A percentile compares a stretch with the other conserved stretches of the same genome.
Evolutionary conservation across 306 rosid genomes (phyloP).

Genomic region (Biancaea sappan): DNA sequence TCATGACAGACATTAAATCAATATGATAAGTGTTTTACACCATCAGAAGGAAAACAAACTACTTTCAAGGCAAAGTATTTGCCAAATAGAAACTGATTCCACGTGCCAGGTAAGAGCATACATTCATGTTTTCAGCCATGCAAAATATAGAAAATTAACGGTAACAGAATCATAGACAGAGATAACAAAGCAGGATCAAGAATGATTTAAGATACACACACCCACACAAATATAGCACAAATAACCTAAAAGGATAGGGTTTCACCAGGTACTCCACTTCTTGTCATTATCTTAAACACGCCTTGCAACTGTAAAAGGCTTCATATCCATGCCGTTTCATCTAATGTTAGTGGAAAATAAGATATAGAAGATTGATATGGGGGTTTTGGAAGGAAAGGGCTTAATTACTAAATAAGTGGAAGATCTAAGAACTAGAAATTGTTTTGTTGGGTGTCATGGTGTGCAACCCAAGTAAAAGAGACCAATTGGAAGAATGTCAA

Average conservation of each 20-base stretch:
- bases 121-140: neutral
- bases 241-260: neutral
- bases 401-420: neutral
- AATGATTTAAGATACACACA: neutral
- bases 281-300: neutral
- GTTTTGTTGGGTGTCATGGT: no score
- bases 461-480: no score
- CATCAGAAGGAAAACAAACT: neutral
- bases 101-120: neutral
- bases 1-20: slow-evolving; percentile 11
- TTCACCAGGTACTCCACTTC: neutral
- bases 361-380: neutral
- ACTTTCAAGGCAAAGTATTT: neutral
- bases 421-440: neutral
- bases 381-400: neutral
- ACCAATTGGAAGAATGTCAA: no score
- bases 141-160: neutral
- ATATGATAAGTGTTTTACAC: neutral
- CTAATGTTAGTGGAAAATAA: neutral
- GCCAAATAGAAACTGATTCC: neutral
- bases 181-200: neutral
- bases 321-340: neutral
- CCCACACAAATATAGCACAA: neutral
- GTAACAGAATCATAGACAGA: neutral
- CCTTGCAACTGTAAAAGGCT: neutral